Percentiles rank a stretch among this genome's conserved stretches.
Evolutionary conservation across 345 rosid species (phyloP).

Genomic region (Heritiera fomes): DNA sequence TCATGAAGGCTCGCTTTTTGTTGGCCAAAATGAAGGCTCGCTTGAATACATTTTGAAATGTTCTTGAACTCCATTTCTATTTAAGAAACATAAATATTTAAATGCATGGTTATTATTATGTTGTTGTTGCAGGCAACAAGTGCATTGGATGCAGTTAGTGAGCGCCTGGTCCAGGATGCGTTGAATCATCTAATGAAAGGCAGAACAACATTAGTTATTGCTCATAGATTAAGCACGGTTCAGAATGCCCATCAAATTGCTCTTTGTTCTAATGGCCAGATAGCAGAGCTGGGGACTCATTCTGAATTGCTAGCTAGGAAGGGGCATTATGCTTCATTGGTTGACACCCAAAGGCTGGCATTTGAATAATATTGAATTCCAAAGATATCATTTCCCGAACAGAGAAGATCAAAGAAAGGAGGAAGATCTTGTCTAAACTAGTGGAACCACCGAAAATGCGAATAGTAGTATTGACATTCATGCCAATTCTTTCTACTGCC

Average conservation of each 20-base stretch:
- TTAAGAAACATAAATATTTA: neutral
- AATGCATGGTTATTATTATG: neutral
- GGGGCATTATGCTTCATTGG: constrained; percentile 83
- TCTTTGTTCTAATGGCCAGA: constrained; percentile 68
- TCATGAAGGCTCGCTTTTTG: neutral
- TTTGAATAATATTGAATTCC: constrained; percentile 51
- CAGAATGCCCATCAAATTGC: constrained; percentile 91
- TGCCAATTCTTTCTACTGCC: neutral
- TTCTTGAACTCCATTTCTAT: neutral
- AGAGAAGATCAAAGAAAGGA: neutral
- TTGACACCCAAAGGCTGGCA: constrained; percentile 87
- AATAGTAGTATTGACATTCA: neutral
- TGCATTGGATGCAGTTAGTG: constrained; percentile 91
- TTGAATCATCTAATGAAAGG: constrained; percentile 81
- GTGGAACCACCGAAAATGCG: neutral
- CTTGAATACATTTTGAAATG: neutral
- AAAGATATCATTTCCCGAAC: neutral
- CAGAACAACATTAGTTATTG: constrained; percentile 83
- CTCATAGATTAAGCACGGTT: constrained; percentile 91
- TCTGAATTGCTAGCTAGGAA: constrained; percentile 60
- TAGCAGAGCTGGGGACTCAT: constrained; percentile 87
- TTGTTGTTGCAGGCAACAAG: constrained; percentile 71
- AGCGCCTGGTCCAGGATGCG: constrained; percentile 84
- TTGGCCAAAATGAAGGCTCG: neutral
- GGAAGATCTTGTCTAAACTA: constrained; percentile 14